A percentile compares a stretch with the other conserved stretches of the same genome.
phyloP scores from a whole-genome alignment of 2,329 filamentous ascomycete species.

The Coniochaeta hoffmannii region DNA sequence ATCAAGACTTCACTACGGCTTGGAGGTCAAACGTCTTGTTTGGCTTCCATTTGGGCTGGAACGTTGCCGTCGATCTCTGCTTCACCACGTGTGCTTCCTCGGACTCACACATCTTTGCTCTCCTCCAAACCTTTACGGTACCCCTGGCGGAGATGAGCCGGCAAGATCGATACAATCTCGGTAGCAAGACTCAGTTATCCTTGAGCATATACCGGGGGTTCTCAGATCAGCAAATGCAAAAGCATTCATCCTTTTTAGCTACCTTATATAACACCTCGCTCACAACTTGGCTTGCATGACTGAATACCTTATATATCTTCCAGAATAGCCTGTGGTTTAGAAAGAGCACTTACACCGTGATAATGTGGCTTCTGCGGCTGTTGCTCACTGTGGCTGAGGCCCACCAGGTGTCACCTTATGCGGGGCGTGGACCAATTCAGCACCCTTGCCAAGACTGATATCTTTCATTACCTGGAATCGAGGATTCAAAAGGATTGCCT shows the following conservation, averaged over 20 bases:
- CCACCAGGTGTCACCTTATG: neutral
- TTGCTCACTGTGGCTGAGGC: neutral
- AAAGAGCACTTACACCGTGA: neutral
- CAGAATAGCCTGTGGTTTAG: too few relatives aligned
- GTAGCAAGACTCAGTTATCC: neutral
- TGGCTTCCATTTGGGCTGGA: constrained; percentile 17
- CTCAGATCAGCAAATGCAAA: neutral
- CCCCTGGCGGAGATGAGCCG: constrained; percentile 9
- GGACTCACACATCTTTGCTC: constrained; percentile 16
- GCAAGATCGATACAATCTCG: constrained; percentile 11
- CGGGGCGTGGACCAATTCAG: neutral
- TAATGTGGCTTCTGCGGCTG: neutral
- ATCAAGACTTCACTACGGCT: constrained; percentile 45
- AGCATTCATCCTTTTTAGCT: neutral
- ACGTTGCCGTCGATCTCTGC: constrained; percentile 22
- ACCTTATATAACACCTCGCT: too few relatives aligned
- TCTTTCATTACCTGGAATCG: neutral
- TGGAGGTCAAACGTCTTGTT: constrained; percentile 45
- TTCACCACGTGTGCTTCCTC: constrained; percentile 11
- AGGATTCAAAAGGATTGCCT: neutral
- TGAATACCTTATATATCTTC: neutral
- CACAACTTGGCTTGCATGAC: neutral
- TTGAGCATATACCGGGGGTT: neutral
- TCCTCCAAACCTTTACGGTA: constrained; percentile 16
- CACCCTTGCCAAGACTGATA: neutral